A percentile compares a stretch with the other conserved stretches of the same genome.
These are phyloP conservation scores for Phytophthora constricta DNA, from an alignment of 352 stramenopile genomes.

Conservation along the genomic window DNA sequence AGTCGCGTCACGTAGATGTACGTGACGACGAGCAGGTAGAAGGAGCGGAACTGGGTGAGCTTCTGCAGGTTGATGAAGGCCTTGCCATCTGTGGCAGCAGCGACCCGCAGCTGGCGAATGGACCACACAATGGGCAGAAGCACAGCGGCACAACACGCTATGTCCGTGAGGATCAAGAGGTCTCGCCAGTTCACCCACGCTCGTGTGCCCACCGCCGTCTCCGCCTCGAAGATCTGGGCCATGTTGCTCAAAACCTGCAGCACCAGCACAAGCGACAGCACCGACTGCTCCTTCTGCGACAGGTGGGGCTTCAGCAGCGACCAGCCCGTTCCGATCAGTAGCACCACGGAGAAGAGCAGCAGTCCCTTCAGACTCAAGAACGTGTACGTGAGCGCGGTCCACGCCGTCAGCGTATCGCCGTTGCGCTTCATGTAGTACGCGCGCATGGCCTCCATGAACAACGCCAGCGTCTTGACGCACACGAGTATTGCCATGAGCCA, in stretches of 20 bases:
- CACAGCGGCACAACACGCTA: constrained; percentile 96
- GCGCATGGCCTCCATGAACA: constrained; percentile 95
- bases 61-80: constrained; percentile 90
- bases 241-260: constrained; percentile 96
- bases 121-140: constrained; percentile 98
- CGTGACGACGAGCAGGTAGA: constrained; percentile 96
- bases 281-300: constrained; percentile 92
- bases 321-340: constrained; percentile 98
- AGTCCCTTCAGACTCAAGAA: constrained; percentile 96
- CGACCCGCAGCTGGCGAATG: constrained; percentile 83
- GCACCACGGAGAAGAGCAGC: constrained; percentile 97
- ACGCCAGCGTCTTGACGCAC: constrained; percentile 91
- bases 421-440: constrained; percentile 97
- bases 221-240: constrained; percentile 89
- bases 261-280: constrained; percentile 93
- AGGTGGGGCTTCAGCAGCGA: constrained; percentile 97
- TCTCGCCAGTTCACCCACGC: constrained; percentile 82
- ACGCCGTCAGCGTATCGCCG: constrained; percentile 92
- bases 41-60: constrained; percentile 96
- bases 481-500: constrained; percentile 96
- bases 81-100: constrained; percentile 91
- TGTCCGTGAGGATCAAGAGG: constrained; percentile 95
- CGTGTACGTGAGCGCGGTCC: constrained; percentile 94
- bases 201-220: constrained; percentile 79
- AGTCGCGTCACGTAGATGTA: constrained; percentile 99